Evolutionary conservation across 176 grass and related monocot genomes (phyloP).

Genomic region (Oryza punctata): DNA sequence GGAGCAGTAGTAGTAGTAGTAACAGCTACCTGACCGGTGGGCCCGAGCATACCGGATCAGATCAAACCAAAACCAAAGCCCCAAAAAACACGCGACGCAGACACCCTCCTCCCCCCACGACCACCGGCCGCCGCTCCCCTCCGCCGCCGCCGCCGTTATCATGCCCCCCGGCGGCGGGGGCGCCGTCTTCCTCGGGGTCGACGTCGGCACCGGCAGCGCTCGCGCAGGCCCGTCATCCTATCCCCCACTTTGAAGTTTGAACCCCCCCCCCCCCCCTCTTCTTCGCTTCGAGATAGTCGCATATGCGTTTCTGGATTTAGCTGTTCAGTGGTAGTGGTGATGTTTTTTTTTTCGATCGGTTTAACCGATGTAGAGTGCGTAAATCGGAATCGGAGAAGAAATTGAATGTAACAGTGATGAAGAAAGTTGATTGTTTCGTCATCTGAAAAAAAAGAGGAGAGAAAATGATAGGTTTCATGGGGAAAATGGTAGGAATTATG

Average conservation of each 20-base stretch:
- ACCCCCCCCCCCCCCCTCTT: not conserved
- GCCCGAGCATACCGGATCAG: slow-evolving; percentile 29
- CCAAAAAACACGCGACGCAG: not conserved
- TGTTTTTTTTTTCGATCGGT: not conserved
- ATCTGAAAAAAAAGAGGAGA: too few relatives aligned
- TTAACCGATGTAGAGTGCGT: not conserved
- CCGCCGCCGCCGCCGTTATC: not conserved
- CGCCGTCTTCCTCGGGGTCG: slow-evolving; percentile 73
- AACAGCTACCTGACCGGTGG: not conserved
- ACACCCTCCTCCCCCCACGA: not conserved
- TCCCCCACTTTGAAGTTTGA: not conserved
- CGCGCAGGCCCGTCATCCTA: slow-evolving; percentile 62
- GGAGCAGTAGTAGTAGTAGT: not conserved
- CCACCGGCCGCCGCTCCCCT: slow-evolving; percentile 8
- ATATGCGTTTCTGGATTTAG: not conserved
- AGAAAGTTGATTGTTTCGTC: not conserved
- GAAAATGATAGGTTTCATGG: slow-evolving; percentile 15
- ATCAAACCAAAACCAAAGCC: not conserved
- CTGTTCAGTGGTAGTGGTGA: not conserved
- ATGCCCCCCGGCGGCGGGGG: slow-evolving; percentile 30
- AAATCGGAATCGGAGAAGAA: not conserved
- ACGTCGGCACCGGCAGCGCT: slow-evolving; percentile 95
- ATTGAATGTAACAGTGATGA: not conserved
- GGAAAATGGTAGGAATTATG: not conserved
- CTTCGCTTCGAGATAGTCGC: not conserved